Percentiles rank a stretch among this genome's conserved stretches.
Evolutionary conservation across 2,329 filamentous ascomycete genomes (phyloP).

Genomic region (Dryadomyces sulphureus): DNA sequence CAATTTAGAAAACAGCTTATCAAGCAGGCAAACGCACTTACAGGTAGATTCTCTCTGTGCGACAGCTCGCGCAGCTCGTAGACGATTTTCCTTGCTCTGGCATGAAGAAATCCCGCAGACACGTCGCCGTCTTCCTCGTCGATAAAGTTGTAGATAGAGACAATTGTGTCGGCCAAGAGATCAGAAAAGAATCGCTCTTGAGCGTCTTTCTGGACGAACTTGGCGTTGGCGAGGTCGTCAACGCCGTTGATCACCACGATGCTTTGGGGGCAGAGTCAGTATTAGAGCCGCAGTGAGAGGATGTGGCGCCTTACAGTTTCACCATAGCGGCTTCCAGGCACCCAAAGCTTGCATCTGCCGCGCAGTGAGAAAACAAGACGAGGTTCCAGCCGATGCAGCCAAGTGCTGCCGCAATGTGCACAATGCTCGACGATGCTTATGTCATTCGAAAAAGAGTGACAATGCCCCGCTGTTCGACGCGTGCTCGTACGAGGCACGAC

Average conservation of each 20-base stretch:
- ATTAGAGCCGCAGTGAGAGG: neutral
- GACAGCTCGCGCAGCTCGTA: neutral
- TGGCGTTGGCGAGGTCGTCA: neutral
- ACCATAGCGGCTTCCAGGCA: neutral
- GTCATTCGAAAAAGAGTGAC: too few species aligned
- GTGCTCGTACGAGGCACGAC: neutral
- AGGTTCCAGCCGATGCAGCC: neutral
- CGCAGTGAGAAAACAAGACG: neutral
- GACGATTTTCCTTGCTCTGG: slow-evolving; percentile 2
- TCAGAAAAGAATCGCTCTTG: neutral
- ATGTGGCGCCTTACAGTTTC: neutral
- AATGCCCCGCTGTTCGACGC: too few species aligned
- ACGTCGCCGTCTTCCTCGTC: neutral
- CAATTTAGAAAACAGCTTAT: neutral
- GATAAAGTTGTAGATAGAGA: neutral
- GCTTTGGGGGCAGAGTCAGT: neutral
- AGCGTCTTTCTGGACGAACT: neutral
- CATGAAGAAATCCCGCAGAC: neutral
- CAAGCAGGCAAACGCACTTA: neutral
- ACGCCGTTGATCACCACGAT: slow-evolving; percentile 5
- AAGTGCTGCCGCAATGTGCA: neutral
- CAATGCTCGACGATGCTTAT: neutral
- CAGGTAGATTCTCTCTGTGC: neutral
- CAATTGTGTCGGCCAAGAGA: neutral
- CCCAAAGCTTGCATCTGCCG: neutral